phyloP scores from a whole-genome alignment of 2,329 filamentous ascomycete genomes.

The Dendrostoma leiphaemia region DNA sequence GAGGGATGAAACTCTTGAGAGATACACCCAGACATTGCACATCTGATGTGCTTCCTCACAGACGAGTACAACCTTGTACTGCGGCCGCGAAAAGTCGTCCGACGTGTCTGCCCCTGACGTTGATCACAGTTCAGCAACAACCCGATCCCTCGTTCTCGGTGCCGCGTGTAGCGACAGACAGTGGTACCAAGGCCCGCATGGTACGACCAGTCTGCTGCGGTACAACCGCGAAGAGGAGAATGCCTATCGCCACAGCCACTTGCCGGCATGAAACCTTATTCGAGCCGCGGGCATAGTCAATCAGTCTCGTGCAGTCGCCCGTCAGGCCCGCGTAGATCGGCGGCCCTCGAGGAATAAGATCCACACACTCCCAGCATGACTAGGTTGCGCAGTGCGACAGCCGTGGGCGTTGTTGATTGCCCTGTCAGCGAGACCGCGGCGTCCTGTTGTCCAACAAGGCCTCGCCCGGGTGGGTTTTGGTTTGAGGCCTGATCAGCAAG shows the following conservation, averaged over 20 bases:
- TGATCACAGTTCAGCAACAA: not conserved
- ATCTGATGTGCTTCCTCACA: not conserved
- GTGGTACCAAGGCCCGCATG: not conserved
- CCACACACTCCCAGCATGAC: slow-evolving; percentile 1
- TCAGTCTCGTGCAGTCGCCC: not conserved
- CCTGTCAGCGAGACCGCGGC: not conserved
- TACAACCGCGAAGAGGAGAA: not conserved
- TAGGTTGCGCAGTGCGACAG: slow-evolving; percentile 11
- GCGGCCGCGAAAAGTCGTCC: not conserved
- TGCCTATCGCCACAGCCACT: not conserved
- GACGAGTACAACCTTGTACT: not conserved
- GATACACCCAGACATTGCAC: not conserved
- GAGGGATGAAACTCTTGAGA: too few species aligned
- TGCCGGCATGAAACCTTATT: not conserved
- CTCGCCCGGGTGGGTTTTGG: not conserved
- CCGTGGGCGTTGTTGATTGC: not conserved
- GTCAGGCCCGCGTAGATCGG: slow-evolving; percentile 13
- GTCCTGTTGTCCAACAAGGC: slow-evolving; percentile 6
- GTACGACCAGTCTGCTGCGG: not conserved
- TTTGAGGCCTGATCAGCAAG: slow-evolving; percentile 19
- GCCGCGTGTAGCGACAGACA: not conserved
- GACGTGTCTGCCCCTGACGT: not conserved
- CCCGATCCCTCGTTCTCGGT: not conserved
- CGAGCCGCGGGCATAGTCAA: not conserved
- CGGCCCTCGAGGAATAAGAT: not conserved